Conservation (phyloP, 2,329 filamentous ascomycete species). For the Fusarium equiseti region DNA sequence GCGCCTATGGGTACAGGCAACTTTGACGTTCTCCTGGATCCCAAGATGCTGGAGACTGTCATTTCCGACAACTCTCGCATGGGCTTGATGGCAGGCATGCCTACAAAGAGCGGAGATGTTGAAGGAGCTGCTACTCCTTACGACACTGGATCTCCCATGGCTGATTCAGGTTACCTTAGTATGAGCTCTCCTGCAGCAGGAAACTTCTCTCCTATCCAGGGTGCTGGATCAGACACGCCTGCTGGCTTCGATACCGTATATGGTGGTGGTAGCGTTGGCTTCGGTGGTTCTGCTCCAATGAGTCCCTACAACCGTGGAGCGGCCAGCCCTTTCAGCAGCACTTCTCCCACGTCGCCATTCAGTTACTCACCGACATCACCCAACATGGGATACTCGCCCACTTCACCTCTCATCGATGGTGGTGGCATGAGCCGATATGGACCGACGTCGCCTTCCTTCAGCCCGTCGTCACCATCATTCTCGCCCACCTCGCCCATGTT, state of each 20-base stretch:
- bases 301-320: constrained; percentile 75
- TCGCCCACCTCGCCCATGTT: constrained; percentile 72
- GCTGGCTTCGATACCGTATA: constrained; percentile 75
- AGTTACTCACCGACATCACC: constrained; percentile 83
- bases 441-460: constrained; percentile 71
- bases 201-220: constrained; percentile 83
- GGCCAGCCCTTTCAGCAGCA: constrained; percentile 81
- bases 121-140: constrained; percentile 95
- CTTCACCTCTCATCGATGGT: constrained; percentile 73
- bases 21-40: constrained; percentile 93
- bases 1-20: constrained; percentile 97
- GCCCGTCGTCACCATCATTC: constrained; percentile 72
- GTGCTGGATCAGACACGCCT: constrained; percentile 77
- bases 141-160: constrained; percentile 85
- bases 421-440: constrained; percentile 63
- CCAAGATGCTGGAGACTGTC: constrained; percentile 94
- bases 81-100: constrained; percentile 83
- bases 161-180: constrained; percentile 75
- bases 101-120: constrained; percentile 78
- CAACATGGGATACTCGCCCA: constrained; percentile 79
- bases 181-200: constrained; percentile 72
- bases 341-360: constrained; percentile 75
- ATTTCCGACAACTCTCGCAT: constrained; percentile 91
- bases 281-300: constrained; percentile 60
- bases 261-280: constrained; percentile 61